phyloP scores from a whole-genome alignment of 1,284 basidiomycete species.

The Boletus semigastroideus region DNA sequence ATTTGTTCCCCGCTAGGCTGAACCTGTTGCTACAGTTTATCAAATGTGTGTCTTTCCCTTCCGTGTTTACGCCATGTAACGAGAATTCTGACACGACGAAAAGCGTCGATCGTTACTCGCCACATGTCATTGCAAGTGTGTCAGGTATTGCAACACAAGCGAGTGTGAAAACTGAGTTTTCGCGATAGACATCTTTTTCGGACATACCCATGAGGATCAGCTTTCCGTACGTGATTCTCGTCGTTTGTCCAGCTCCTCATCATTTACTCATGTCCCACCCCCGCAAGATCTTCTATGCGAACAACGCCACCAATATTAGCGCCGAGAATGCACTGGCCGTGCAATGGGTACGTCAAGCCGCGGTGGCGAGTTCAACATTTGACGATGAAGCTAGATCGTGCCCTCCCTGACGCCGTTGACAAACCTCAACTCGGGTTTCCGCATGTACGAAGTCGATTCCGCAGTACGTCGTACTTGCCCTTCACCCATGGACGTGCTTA shows the following conservation, averaged over 20 bases:
- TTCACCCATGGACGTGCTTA: not conserved
- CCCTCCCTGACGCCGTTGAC: constrained; percentile 72
- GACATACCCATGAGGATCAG: constrained; percentile 81
- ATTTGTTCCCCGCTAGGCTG: not conserved
- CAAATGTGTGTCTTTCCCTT: constrained; percentile 50
- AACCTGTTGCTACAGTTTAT: constrained; percentile 46
- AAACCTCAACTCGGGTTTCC: constrained; percentile 77
- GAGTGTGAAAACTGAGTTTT: not conserved
- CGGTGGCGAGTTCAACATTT: not conserved
- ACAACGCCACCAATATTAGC: constrained; percentile 46
- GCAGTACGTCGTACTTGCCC: constrained; percentile 40
- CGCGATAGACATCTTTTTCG: constrained; percentile 64
- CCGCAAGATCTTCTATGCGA: constrained; percentile 42
- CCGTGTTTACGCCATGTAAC: too few species aligned
- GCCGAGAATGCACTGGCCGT: constrained; percentile 52
- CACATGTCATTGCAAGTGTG: constrained; percentile 74
- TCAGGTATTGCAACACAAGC: not conserved
- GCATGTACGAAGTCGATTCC: constrained; percentile 78
- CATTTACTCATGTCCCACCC: not conserved
- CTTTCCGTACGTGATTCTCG: constrained; percentile 44
- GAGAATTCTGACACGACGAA: constrained; percentile 3
- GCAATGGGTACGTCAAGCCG: constrained; percentile 46
- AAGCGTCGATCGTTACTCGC: constrained; percentile 77
- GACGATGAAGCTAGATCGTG: constrained; percentile 42
- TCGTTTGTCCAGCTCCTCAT: not conserved